phyloP scores from a whole-genome alignment of 2,329 filamentous ascomycete genomes.

The Penicillium sp. region DNA sequence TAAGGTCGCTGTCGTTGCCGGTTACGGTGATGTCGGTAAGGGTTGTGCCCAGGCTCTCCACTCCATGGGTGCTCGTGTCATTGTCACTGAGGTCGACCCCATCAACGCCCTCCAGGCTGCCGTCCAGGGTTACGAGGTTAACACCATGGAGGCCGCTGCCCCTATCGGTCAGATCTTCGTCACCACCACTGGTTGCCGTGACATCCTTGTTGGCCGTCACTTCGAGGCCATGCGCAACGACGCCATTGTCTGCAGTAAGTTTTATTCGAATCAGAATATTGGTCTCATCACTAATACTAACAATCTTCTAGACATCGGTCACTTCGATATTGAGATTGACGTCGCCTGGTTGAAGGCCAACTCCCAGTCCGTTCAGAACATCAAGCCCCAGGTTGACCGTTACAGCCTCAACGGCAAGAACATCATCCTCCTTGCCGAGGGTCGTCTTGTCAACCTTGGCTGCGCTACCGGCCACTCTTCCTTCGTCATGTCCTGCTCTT shows the following conservation, averaged over 20 bases:
- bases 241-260: conserved; percentile 79
- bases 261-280: neutral
- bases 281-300: neutral
- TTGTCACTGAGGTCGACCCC: conserved; percentile 94
- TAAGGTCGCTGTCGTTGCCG: conserved; percentile 94
- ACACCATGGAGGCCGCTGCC: conserved; percentile 95
- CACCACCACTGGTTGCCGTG: conserved; percentile 97
- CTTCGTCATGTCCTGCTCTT: conserved; percentile 99
- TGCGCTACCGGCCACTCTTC: conserved; percentile 98
- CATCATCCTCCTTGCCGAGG: conserved; percentile 97
- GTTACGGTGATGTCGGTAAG: conserved; percentile 98
- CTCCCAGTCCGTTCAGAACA: conserved; percentile 86
- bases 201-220: conserved; percentile 85
- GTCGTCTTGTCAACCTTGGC: conserved; percentile 97
- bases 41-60: conserved; percentile 91
- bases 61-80: conserved; percentile 92
- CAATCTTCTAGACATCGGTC: conserved; percentile 62
- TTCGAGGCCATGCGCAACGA: conserved; percentile 95
- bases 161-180: conserved; percentile 90
- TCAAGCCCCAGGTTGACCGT: conserved; percentile 99
- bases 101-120: conserved; percentile 99
- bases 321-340: conserved; percentile 99
- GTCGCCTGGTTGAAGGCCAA: conserved; percentile 99
- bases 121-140: conserved; percentile 93
- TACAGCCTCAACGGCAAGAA: conserved; percentile 91